Evolutionary conservation across 805 yeast genomes (phyloP), one percentile per base, ranked within the genome.

Genomic region (Starmerella potacharoeniae): DNA sequence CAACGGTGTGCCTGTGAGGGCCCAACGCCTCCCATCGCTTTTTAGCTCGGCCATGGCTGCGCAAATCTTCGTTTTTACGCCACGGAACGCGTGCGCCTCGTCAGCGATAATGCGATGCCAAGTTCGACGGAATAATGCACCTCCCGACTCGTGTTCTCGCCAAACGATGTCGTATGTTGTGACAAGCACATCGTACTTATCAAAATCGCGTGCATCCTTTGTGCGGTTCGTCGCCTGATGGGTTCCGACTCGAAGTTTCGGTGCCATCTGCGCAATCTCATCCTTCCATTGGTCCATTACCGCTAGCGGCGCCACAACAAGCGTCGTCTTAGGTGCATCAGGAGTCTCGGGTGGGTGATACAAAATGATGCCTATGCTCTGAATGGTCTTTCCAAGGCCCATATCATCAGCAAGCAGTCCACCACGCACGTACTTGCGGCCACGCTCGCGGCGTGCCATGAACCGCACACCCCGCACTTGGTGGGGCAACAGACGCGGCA

Each of bases 341-440:
- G 43, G 42, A 29, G 40, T 40, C 8, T 33, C 48, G 10, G 58
- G 58, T 30, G 58, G 62, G 30, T 62, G 63, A 36, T 79, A 72
- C 54, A 83, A 63, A 53, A 85, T 78, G 44, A 87, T 70, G 0
- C 93, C 84, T 43, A 81, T 71, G 13, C 86, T 79, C 68, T 87
- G 95, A 49, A 87, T 79, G 0, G 95, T 87, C 64, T 87, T 87
- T 51, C 95, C 95, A 14, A 87, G 72, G 16, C 95, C 95, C 95
- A 87, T 87, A 69, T 85, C 95, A 66, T 86, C 95, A 64, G 93
- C 86, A 41, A 86, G 70, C n/a, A 81, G 52, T 3, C 85, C 86
- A 33, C 86, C 86, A 55, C 72, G 74, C 17, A 58, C 60, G 2
- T 55, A 46, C 14, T 54, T 54, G 11, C 51, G 50, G 3, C 52